A percentile compares a stretch with the other conserved stretches of the same genome.
Conservation (phyloP, 2,329 filamentous ascomycete genomes). For the Cladosporium sphaerospermum region DNA sequence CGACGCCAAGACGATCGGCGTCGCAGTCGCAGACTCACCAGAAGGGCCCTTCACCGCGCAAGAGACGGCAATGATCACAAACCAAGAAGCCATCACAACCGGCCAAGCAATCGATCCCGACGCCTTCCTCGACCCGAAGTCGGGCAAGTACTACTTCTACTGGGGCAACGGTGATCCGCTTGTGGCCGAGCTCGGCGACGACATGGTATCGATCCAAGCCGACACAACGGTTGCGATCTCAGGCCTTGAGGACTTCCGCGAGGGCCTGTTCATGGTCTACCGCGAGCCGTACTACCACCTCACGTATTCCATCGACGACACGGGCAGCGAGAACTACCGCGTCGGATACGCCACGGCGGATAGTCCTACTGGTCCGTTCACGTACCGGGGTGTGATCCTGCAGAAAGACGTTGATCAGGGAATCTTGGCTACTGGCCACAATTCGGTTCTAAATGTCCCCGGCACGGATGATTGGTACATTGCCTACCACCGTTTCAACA, state of each 20-base stretch:
- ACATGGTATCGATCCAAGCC: slow-evolving; percentile 42
- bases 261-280: slow-evolving; percentile 40
- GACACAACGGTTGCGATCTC: slow-evolving; percentile 29
- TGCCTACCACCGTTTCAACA: slow-evolving; percentile 44
- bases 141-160: slow-evolving; percentile 24
- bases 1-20: slow-evolving; percentile 25
- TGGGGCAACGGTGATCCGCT: slow-evolving; percentile 38
- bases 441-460: slow-evolving; percentile 42
- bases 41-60: slow-evolving; percentile 24
- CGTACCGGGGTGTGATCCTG: slow-evolving; percentile 41
- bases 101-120: slow-evolving; percentile 26
- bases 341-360: slow-evolving; percentile 43
- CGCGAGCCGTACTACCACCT: slow-evolving; percentile 43
- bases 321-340: slow-evolving; percentile 41
- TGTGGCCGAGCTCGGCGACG: slow-evolving; percentile 39
- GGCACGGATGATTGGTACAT: slow-evolving; percentile 47
- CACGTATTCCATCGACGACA: slow-evolving; percentile 46
- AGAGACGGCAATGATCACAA: slow-evolving; percentile 22
- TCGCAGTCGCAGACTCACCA: slow-evolving; percentile 21
- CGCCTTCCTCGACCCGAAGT: slow-evolving; percentile 21
- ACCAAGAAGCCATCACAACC: slow-evolving; percentile 21
- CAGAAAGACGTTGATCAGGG: slow-evolving; percentile 37
- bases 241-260: slow-evolving; percentile 41
- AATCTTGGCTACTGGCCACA: slow-evolving; percentile 43
- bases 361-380: slow-evolving; percentile 38